Evolutionary conservation across 352 stramenopile genomes (phyloP).

Genomic region (Lagenidium sp.): DNA sequence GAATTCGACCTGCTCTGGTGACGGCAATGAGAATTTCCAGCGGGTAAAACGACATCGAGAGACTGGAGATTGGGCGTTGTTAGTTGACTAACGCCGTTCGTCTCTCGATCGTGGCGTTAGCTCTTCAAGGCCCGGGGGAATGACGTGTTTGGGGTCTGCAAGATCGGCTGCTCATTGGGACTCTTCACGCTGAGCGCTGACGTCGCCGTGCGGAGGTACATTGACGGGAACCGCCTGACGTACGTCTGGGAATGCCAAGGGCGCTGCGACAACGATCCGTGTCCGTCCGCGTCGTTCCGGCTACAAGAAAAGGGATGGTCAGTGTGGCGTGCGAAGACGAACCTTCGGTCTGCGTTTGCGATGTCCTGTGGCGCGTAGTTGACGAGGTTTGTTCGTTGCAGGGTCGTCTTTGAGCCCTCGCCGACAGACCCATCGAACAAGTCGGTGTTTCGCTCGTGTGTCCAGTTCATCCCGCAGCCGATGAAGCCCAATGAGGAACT

Average conservation of each 20-base stretch:
- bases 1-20: slow-evolving; percentile 1
- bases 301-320: slow-evolving; percentile 46
- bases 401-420: slow-evolving; percentile 34
- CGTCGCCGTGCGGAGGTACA: slow-evolving; percentile 30
- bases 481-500: slow-evolving; percentile 13
- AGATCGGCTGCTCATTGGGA: slow-evolving; percentile 19
- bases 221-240: slow-evolving; percentile 31
- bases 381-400: slow-evolving; percentile 4
- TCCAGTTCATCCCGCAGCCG: slow-evolving; percentile 30
- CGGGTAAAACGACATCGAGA: too few relatives aligned
- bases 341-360: too few relatives aligned
- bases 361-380: too few relatives aligned
- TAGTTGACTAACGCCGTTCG: too few relatives aligned
- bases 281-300: slow-evolving; percentile 14
- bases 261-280: slow-evolving; percentile 10
- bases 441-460: slow-evolving; percentile 35
- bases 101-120: too few relatives aligned
- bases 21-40: slow-evolving; percentile 14
- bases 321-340: too few relatives aligned
- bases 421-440: slow-evolving; percentile 23
- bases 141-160: slow-evolving; percentile 36
- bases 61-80: neutral
- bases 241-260: slow-evolving; percentile 43
- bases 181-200: slow-evolving; percentile 25
- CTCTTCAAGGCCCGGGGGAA: slow-evolving; percentile 28